These are phyloP conservation scores for Solanum neorickii DNA, from an alignment of 257 asterid species.

Conservation along the genomic window DNA sequence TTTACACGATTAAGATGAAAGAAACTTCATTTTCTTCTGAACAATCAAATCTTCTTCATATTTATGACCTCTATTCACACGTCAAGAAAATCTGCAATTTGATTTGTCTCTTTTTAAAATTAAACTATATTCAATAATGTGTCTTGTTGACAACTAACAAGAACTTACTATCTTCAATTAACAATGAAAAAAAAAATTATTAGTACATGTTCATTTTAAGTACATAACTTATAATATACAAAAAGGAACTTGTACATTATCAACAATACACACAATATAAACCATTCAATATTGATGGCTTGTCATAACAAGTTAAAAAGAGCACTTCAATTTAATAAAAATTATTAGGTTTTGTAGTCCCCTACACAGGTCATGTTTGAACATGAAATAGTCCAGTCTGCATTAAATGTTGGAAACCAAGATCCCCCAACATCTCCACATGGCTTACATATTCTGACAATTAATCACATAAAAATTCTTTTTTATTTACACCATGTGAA, in stretches of 20 bases:
- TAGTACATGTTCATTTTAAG: background rate
- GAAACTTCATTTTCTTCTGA: background rate
- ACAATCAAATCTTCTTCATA: background rate
- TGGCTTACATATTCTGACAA: constrained; percentile 35
- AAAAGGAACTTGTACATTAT: no score
- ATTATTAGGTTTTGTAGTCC: constrained; percentile 18
- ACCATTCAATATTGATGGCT: constrained; percentile 6
- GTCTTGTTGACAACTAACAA: background rate
- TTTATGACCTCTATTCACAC: background rate
- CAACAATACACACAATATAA: background rate
- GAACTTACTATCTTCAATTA: background rate
- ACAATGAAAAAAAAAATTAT: background rate
- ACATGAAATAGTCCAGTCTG: constrained; percentile 32
- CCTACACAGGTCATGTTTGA: constrained; percentile 30
- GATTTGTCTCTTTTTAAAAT: background rate
- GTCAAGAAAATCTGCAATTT: background rate
- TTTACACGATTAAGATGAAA: background rate
- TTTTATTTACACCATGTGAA: background rate
- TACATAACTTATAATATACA: background rate
- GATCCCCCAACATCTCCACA: constrained; percentile 46
- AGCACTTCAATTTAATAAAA: background rate
- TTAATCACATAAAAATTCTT: background rate
- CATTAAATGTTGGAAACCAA: constrained; percentile 32
- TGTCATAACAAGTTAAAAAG: constrained; percentile 10
- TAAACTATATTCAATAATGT: background rate